A percentile compares a stretch with the other conserved stretches of the same genome.
These are phyloP conservation scores for Xylaria curta DNA, from an alignment of 495 filamentous ascomycete species.

Conservation along the genomic window DNA sequence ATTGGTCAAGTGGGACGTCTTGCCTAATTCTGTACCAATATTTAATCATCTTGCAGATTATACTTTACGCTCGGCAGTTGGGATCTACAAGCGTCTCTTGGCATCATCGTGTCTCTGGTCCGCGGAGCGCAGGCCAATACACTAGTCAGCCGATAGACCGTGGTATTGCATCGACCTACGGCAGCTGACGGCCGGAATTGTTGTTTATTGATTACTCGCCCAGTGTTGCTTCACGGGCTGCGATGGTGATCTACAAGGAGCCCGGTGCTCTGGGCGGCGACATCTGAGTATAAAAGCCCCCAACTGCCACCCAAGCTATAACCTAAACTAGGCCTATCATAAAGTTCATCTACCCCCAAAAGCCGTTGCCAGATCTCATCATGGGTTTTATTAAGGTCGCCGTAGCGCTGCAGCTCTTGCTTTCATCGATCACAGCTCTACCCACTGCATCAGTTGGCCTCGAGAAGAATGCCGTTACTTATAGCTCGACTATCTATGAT, in stretches of 20 bases:
- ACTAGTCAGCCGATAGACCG: constrained; percentile 7
- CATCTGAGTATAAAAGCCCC: background rate
- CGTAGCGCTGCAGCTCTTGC: constrained; percentile 10
- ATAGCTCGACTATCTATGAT: constrained; percentile 27
- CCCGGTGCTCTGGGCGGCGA: background rate
- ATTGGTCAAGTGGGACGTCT: constrained; percentile 11
- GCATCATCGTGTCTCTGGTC: background rate
- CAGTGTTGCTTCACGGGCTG: background rate
- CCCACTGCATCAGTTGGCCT: constrained; percentile 8
- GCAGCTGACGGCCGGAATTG: constrained; percentile 12
- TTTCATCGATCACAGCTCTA: constrained; percentile 17
- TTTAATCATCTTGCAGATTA: background rate
- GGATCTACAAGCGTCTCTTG: constrained; percentile 16
- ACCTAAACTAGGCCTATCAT: background rate
- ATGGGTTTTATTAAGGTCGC: constrained; percentile 25
- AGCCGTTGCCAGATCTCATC: constrained; percentile 11
- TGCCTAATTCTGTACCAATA: constrained; percentile 3
- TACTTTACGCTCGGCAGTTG: background rate
- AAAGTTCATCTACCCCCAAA: background rate
- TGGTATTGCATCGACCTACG: background rate
- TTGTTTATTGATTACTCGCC: background rate
- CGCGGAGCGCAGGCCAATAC: background rate
- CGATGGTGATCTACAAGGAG: constrained; percentile 1
- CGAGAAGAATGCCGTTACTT: background rate
- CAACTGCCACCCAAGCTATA: background rate